Evolutionary conservation across 306 rosid genomes (phyloP).

Genomic region (Prunus mira): DNA sequence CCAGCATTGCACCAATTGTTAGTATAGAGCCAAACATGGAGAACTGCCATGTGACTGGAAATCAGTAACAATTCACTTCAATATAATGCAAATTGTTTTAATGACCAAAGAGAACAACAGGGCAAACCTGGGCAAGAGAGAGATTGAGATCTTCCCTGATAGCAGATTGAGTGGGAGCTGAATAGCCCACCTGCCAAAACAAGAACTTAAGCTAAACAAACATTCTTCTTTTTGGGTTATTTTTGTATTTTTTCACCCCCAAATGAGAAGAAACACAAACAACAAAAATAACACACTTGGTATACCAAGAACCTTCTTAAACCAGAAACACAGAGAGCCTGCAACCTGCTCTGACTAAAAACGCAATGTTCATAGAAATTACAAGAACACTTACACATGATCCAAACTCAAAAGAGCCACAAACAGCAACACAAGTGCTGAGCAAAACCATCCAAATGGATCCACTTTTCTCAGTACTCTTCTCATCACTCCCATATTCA

Average conservation of each 20-base stretch:
- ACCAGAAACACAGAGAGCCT: not conserved
- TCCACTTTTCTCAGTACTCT: constrained; percentile 24
- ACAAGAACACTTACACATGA: constrained; percentile 55
- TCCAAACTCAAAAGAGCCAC: constrained; percentile 87
- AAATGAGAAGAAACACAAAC: constrained; percentile 11
- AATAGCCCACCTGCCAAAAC: constrained; percentile 51
- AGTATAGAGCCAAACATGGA: constrained; percentile 80
- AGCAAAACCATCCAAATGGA: constrained; percentile 72
- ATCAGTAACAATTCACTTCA: constrained; percentile 8
- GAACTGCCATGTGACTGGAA: constrained; percentile 43
- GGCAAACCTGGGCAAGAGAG: constrained; percentile 42
- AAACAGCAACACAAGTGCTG: constrained; percentile 69
- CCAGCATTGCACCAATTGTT: constrained; percentile 87
- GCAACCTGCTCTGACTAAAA: not conserved
- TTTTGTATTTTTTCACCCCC: constrained; percentile 19
- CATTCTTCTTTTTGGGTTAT: constrained; percentile 1
- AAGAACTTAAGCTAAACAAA: constrained; percentile 29
- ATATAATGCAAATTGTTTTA: not conserved
- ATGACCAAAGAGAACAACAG: not conserved
- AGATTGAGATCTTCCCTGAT: constrained; percentile 50
- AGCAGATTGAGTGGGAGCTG: constrained; percentile 52
- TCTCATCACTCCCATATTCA: constrained; percentile 18
- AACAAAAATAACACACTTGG: not conserved
- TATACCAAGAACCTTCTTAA: constrained; percentile 7
- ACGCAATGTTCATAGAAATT: not conserved